Base-by-base conservation (phyloP, 73 alveolate genomes). In the Effrenium voratum region DNA sequence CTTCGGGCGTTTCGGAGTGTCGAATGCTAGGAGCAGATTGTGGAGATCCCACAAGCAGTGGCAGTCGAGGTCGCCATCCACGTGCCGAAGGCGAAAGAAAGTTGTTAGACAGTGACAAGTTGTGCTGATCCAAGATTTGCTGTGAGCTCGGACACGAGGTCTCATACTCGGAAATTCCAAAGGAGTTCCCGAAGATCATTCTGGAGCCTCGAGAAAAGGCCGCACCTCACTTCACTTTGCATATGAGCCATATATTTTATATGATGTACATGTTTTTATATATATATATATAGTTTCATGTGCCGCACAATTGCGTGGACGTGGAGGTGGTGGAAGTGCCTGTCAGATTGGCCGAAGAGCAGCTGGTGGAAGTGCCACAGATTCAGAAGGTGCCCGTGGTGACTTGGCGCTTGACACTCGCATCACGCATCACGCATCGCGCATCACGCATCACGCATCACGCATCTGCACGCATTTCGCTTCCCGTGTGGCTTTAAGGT, bases 291-390 rank as follows among this genome's bases (percentile, higher is more conserved):
- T n/a, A n/a, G n/a, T n/a, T n/a, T n/a, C n/a, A n/a, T n/a, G n/a
- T n/a, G n/a, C n/a, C n/a, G n/a, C n/a, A n/a, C n/a, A n/a, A n/a
- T n/a, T n/a, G n/a, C n/a, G n/a, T n/a, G n/a, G n/a, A n/a, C n/a
- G n/a, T n/a, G 63, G 16, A 85, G 93, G 95, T 47, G 0, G 84
- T 87, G 68, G 95, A 87, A 70, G 95, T 87, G 68, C 95, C 95
- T 2, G 84, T 87, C 49, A 28, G n/a, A 2, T 38, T 87, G 63
- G 36, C 84, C 19, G 84, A 87, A 38, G 95, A 87, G 83, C 95
- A 70, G 8, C 38, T 63, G 47, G 68, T 87, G 70, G 95, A 87
- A 84, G 95, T 87, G 55, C 95, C 95, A 60, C 66, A 59, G 83
- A 70, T 87, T 68, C 93, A 85, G 16, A 0, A 57, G 38, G 93